Base-by-base conservation (phyloP, 2,329 filamentous ascomycete genomes). In the Achaetomium macrosporum region DNA sequence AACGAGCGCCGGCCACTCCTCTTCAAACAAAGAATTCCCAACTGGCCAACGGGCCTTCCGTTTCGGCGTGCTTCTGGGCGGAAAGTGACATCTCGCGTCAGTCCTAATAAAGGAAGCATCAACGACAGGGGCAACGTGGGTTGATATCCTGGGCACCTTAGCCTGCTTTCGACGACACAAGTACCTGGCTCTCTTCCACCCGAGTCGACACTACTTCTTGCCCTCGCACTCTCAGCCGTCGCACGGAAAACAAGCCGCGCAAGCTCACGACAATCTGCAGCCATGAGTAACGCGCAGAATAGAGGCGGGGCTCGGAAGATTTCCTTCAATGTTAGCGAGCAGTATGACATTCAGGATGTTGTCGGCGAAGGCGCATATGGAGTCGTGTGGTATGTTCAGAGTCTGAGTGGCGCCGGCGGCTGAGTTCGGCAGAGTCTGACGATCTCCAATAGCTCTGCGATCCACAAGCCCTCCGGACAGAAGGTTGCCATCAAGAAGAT, bases 401-500 rank as follows among this genome's bases (percentile, higher is more conserved):
- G 12, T 31, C 6, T 11, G 25, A 2, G 29, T 6, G 11, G 12
- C 15, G 11, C 5, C 16, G 17, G 16, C 13, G 17, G 11, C 10
- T 40, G n/a, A 37, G 15, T 6, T 17, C 8, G 30, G 16, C 12
- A 9, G 15, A 13, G 17, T 53, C 53, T 57, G 44, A 56, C 53
- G 6, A 17, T 31, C n/a, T 30, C n/a, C 13, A 33, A 58, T 20
- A 96, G 90, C 76, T 99, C 93, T 56, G 93, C 93, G 53, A 85
- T 97, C 63, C 93, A 99, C 78, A 97, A 97, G 76, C 93, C 93
- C 19, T 97, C 93, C 0, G 86, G 90, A 58, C 93, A 99, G 73
- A 97, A 97, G 75, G 93, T 99, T 56, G 93, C 93, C 57, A 99
- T 99, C 79, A 99, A 99, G 81, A 99, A 99, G 82, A 99, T 99